Base-by-base conservation (phyloP, 2,329 filamentous ascomycete genomes). In the Fusarium sp. region DNA sequence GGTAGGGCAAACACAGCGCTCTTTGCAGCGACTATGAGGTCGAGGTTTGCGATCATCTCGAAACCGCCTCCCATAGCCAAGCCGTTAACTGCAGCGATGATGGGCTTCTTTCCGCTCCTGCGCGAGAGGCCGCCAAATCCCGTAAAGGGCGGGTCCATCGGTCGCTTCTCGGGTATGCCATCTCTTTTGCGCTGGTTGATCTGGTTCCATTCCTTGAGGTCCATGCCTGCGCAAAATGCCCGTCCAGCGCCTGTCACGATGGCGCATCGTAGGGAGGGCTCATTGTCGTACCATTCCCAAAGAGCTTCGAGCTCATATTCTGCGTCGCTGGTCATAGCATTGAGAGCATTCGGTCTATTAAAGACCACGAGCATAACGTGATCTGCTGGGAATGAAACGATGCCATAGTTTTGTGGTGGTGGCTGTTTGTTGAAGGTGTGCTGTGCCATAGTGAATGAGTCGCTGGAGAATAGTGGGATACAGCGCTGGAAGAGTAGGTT, bases 31-130 rank as follows among this genome's bases (percentile, higher is more conserved):
- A 94, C 78, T 4, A 93, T 85, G 59, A 95, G 81, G 81, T 96
- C 93, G 68, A 86, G 87, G 79, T 93, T 93, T 50, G 91, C 82
- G 14, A 88, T 85, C 81, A 94, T 93, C 82, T 95, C 92, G 79
- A 92, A 90, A 3, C 92, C 92, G 55, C 92, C 92, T 37, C 92
- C 92, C 47, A 92, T 85, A 61, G 90, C 92, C 20, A 91, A 82
- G 9, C 92, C 92, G 75, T 94, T 93, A 21, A 94, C 90, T 2
- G 92, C 92, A 2, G 89, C 91, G 28, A 95, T 86, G 58, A 95
- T 84, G 8, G 92, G 92, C 75, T 95, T 95, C 79, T 88, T 89
- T 49, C 91, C 91, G 7, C 80, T 78, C 27, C 92, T 84, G 68
- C 92, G 89, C 56, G 87, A 89, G 32, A 94, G 80, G 0, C 87